A percentile compares a stretch with the other conserved stretches of the same genome.
Conservation (phyloP, 2,329 filamentous ascomycete genomes). For the Diplodia scrobiculata region DNA sequence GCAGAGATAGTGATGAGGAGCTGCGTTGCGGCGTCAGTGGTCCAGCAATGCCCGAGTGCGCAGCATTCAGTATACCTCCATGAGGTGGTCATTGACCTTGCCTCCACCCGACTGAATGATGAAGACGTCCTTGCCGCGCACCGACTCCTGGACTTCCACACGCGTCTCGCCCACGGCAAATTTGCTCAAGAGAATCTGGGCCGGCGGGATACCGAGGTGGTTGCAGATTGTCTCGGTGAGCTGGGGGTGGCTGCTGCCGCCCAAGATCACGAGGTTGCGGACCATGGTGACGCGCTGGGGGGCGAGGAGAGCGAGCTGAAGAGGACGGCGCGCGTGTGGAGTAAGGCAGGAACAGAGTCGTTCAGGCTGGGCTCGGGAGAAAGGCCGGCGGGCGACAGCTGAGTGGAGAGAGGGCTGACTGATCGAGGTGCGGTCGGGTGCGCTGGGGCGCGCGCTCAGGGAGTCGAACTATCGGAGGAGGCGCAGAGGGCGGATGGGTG, state of each 20-base stretch:
- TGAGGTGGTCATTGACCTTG: constrained; percentile 91
- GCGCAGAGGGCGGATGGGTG: constrained; percentile 5
- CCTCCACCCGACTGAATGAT: constrained; percentile 94
- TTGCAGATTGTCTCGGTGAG: constrained; percentile 86
- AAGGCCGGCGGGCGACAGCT: constrained; percentile 25
- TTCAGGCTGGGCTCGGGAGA: constrained; percentile 26
- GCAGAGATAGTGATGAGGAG: constrained; percentile 98
- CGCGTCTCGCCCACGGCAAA: constrained; percentile 95
- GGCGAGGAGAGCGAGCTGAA: constrained; percentile 3
- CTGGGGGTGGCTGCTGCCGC: constrained; percentile 87
- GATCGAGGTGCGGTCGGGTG: background rate
- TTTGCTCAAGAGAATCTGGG: constrained; percentile 81
- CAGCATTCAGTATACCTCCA: constrained; percentile 59
- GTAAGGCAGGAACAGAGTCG: constrained; percentile 10
- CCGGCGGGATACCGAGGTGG: constrained; percentile 81
- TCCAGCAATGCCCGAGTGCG: constrained; percentile 22
- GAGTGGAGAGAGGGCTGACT: constrained; percentile 2
- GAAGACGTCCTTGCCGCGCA: constrained; percentile 97
- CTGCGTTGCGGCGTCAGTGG: constrained; percentile 27
- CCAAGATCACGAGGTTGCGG: constrained; percentile 90
- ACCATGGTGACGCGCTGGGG: constrained; percentile 64
- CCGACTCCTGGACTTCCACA: constrained; percentile 93
- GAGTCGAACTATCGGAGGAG: background rate
- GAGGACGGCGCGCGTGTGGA: constrained; percentile 10
- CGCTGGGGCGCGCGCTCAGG: constrained; percentile 16